These are phyloP conservation scores for Epichloe coenophiala DNA, from an alignment of 2,329 filamentous ascomycete genomes.

Conservation along the genomic window DNA sequence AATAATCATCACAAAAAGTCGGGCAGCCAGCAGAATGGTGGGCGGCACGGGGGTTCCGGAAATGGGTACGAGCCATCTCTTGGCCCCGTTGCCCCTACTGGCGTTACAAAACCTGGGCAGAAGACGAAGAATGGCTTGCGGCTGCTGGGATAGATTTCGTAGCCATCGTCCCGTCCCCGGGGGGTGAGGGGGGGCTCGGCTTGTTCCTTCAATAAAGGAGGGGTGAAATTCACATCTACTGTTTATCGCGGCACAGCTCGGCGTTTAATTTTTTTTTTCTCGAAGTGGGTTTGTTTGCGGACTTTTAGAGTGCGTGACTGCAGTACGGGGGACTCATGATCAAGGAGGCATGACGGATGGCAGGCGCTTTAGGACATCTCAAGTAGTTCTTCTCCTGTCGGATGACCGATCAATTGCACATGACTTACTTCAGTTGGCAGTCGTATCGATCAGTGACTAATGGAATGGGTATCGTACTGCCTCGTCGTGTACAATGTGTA, in stretches of 20 bases:
- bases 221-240: too few species aligned
- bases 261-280: background rate
- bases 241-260: background rate
- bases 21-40: conserved; percentile 8
- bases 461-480: background rate
- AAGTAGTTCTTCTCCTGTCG: too few species aligned
- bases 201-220: too few species aligned
- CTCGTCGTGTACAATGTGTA: background rate
- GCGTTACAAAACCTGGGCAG: conserved; percentile 47
- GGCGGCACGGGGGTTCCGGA: conserved; percentile 13
- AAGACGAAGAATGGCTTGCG: conserved; percentile 56
- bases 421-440: background rate
- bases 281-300: too few species aligned
- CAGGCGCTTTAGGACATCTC: too few species aligned
- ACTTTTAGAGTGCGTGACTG: too few species aligned
- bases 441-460: background rate
- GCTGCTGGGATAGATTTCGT: conserved; percentile 36
- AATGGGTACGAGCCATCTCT: conserved; percentile 35
- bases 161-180: too few species aligned
- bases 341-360: too few species aligned
- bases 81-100: conserved; percentile 34
- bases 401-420: background rate
- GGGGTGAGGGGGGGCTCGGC: too few species aligned
- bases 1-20: conserved; percentile 13
- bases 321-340: too few species aligned